Conservation (phyloP, 805 yeast genomes). For the Lipomyces kockii region DNA sequence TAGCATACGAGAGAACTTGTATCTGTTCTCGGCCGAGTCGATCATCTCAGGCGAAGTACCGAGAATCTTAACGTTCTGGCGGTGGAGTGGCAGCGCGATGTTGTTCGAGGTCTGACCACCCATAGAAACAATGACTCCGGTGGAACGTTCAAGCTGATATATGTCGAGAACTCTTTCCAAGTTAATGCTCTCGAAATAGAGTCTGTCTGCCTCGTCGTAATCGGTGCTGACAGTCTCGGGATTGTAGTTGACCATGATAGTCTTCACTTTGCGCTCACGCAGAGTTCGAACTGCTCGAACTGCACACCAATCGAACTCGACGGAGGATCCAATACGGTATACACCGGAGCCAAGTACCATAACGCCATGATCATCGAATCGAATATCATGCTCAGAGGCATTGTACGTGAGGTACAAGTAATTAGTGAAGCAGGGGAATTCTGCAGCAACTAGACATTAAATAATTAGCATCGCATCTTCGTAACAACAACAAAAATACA, state of each 20-base stretch:
- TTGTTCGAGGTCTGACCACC: conserved; percentile 99
- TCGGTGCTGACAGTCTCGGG: conserved; percentile 99
- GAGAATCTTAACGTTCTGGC: conserved; percentile 91
- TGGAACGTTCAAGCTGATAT: conserved; percentile 85
- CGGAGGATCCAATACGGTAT: conserved; percentile 97
- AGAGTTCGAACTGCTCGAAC: conserved; percentile 94
- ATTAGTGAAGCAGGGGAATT: conserved; percentile 95
- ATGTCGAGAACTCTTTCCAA: conserved; percentile 93
- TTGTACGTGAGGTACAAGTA: conserved; percentile 93
- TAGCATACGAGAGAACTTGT: conserved; percentile 96
- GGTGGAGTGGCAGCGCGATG: conserved; percentile 88
- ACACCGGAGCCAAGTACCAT: conserved; percentile 99
- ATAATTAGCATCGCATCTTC: not conserved
- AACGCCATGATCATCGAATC: conserved; percentile 89
- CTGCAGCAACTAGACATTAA: conserved; percentile 73
- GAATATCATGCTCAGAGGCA: conserved; percentile 83
- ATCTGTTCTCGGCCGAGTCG: conserved; percentile 97
- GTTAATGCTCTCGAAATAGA: conserved; percentile 93
- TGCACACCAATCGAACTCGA: conserved; percentile 99
- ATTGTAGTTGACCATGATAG: conserved; percentile 96
- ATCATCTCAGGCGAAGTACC: conserved; percentile 99
- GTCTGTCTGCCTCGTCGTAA: conserved; percentile 96
- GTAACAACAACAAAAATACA: not conserved
- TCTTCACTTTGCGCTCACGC: conserved; percentile 82
- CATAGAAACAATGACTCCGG: conserved; percentile 94